Base-by-base conservation (phyloP, 345 rosid species). In the Moricandia arvensis region DNA sequence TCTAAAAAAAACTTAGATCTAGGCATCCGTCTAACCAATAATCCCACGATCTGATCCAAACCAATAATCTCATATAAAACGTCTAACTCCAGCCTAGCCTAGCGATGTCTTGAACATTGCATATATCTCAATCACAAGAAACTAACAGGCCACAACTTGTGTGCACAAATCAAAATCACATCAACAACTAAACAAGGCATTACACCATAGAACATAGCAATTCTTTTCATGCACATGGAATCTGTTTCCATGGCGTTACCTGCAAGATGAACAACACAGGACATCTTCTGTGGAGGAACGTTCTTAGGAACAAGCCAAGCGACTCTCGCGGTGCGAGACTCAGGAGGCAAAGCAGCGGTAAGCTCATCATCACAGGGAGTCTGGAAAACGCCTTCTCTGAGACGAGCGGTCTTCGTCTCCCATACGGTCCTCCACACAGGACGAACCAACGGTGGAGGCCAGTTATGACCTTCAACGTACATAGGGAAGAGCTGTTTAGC, bases 251-350 rank as follows among this genome's bases (percentile, higher is more conserved):
- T 18, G 29, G 1, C 30, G 21, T 59, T 91, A 90, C 99, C 99
- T 74, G 98, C 99, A 79, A 95, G 99, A 80, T 95, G 99, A 87
- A 95, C 90, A 18, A 95, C 99, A 77, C 99, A 95, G 2, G 98
- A 93, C 96, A 88, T 86, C 76, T 82, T 95, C 66, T 89, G 94
- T 0, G 98, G 93, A 4, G 90, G 86, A 59, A 90, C 87, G 17
- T 26, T 74, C 66, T 90, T 95, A 0, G 97, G 99, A 8, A 85
- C 78, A 34, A 95, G 96, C 85, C 92, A 95, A 70, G 96, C 90
- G 66, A 95, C 98, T 74, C 98, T 86, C 0, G 94, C 94, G 27
- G 70, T 90, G 67, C 82, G 96, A 79, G 94, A 83, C 83, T 95
- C 98, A 0, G 93, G 94, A 58, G 99, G 99, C 81, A 95, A 75